These are phyloP conservation scores for Phytopythium chamaehyphon DNA, from an alignment of 352 stramenopile species.

Conservation along the genomic window DNA sequence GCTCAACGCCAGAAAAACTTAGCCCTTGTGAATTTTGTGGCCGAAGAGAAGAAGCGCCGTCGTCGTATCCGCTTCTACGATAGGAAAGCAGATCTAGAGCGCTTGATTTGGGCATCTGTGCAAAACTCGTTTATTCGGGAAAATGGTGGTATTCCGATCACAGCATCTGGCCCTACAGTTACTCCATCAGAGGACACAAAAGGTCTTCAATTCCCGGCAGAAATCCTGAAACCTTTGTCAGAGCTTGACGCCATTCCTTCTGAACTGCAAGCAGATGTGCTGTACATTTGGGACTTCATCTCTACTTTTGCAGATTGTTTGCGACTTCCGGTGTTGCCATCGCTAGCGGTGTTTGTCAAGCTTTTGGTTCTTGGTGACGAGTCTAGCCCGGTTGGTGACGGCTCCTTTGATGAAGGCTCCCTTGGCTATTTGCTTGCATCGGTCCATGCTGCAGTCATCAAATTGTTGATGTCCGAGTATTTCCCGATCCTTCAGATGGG, in stretches of 20 bases:
- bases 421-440: constrained; percentile 39
- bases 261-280: constrained; percentile 46
- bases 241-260: constrained; percentile 38
- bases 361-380: constrained; percentile 42
- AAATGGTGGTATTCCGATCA: background rate
- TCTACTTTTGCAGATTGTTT: constrained; percentile 71
- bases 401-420: constrained; percentile 45
- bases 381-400: constrained; percentile 44
- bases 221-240: constrained; percentile 22
- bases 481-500: constrained; percentile 70
- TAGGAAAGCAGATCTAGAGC: constrained; percentile 45
- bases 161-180: too few relatives aligned
- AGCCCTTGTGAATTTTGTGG: constrained; percentile 63
- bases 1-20: constrained; percentile 44
- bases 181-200: constrained; percentile 1
- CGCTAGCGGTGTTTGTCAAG: constrained; percentile 45
- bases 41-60: constrained; percentile 58
- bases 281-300: constrained; percentile 78
- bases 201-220: constrained; percentile 25
- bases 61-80: constrained; percentile 53
- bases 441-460: constrained; percentile 50
- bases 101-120: constrained; percentile 47
- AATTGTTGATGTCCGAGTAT: constrained; percentile 52
- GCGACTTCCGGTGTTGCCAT: constrained; percentile 40
- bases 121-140: constrained; percentile 33